phyloP scores from a whole-genome alignment of 805 yeast species.

The Barnettozyma pratensis region DNA sequence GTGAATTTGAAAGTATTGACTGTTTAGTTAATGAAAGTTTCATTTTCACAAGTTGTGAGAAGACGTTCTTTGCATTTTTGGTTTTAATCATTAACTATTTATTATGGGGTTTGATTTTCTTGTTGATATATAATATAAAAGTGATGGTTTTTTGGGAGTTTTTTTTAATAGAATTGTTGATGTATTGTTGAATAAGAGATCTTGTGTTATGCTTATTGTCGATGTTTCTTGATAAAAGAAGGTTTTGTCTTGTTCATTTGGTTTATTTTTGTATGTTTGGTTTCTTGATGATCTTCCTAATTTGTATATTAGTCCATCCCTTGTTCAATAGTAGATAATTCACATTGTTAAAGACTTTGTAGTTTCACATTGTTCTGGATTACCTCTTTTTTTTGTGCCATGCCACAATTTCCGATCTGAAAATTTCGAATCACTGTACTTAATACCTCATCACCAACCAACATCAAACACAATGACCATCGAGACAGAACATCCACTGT shows the following conservation, averaged over 20 bases:
- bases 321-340: no score
- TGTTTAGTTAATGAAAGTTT: neutral
- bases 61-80: conserved; percentile 6
- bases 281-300: no score
- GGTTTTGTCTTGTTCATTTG: neutral
- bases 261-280: neutral
- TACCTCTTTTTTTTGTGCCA: no score
- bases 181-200: neutral
- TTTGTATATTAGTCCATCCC: no score
- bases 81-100: conserved; percentile 14
- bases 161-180: neutral
- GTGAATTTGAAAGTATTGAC: neutral
- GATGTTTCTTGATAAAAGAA: neutral
- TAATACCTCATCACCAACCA: neutral
- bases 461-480: neutral
- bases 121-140: conserved; percentile 11
- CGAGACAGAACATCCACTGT: conserved; percentile 36
- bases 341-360: no score
- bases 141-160: neutral
- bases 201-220: neutral
- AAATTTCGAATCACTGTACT: no score
- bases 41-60: neutral
- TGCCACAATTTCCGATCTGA: no score
- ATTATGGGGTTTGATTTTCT: conserved; percentile 18
- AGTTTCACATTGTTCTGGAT: no score